Evolutionary conservation across 2,329 filamentous ascomycete species (phyloP), one percentile per base, ranked within the genome.

Genomic region (Emmonsia crescens): DNA sequence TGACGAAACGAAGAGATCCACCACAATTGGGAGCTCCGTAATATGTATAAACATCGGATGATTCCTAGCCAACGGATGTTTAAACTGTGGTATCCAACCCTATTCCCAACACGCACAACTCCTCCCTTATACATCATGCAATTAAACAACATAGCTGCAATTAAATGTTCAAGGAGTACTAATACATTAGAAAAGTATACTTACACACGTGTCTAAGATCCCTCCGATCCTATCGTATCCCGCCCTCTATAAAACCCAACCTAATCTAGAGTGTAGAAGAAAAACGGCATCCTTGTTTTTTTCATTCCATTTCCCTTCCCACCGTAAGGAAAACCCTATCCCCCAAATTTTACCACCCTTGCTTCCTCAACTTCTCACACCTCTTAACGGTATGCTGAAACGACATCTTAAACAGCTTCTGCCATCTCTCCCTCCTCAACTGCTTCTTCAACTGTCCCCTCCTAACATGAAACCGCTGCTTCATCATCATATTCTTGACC

Each of bases 281-380:
- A n/a, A 33, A 5, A n/a, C 8, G 10, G 3, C 16, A 36, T n/a
- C 19, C 3, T 49, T 29, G 9, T n/a, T n/a, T 44, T n/a, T 14
- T 24, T 44, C 44, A 10, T 24, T 24, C 46, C 16, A 33, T n/a
- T 9, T 10, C 16, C 21, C 19, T 31, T 19, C 40, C 40, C 19
- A 27, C 36, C 38, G 10, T 27, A 33, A 5, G 52, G 24, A 55
- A 49, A 49, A 27, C 3, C 16, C 40, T 8, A 27, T 16, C 4
- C 12, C 21, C 10, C n/a, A 8, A 40, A 19, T 56, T 44, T 64
- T 72, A 79, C 77, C 77, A 79, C 14, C 77, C 77, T 69, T 79
- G 77, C 24, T 69, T 70, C 65, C 74, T 74, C 76, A 79, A 77
- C 60, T 71, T 71, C 66, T 76, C 68, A 61, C 79, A 76, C 68